phyloP scores from a whole-genome alignment of 2,329 filamentous ascomycete genomes.

The Cytospora mali region DNA sequence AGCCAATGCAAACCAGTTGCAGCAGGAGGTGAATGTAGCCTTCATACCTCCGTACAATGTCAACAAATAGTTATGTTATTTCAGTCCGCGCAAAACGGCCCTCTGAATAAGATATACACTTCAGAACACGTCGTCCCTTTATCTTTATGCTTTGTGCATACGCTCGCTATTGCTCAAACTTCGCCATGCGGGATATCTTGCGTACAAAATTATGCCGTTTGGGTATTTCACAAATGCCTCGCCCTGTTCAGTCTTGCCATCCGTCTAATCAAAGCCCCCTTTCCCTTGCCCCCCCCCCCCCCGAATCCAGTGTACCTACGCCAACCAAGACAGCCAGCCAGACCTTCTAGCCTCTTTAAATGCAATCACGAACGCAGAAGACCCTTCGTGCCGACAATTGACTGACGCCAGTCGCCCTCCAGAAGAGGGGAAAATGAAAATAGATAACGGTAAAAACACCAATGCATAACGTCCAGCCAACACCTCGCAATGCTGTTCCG shows the following conservation, averaged over 20 bases:
- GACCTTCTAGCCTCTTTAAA: constrained; percentile 11
- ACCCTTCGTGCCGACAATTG: background rate
- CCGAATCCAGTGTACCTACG: background rate
- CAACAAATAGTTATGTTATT: background rate
- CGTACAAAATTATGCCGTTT: background rate
- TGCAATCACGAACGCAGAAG: constrained; percentile 6
- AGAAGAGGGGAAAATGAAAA: background rate
- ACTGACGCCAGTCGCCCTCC: constrained; percentile 3
- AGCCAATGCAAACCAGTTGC: background rate
- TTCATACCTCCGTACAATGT: background rate
- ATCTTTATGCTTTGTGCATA: background rate
- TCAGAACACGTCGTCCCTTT: background rate
- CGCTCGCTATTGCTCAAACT: background rate
- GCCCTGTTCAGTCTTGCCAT: background rate
- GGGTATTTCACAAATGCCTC: background rate
- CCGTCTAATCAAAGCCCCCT: background rate
- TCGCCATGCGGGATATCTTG: background rate
- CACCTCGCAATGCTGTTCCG: constrained; percentile 25
- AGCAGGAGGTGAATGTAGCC: background rate
- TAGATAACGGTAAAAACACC: background rate
- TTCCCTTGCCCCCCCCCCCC: background rate
- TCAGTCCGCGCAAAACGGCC: background rate
- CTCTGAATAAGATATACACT: background rate
- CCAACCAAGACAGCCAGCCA: constrained; percentile 3
- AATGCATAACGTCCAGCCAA: constrained; percentile 23